Evolutionary conservation across 2,329 filamentous ascomycete species (phyloP).

Genomic region (Aspergillus neoniger): DNA sequence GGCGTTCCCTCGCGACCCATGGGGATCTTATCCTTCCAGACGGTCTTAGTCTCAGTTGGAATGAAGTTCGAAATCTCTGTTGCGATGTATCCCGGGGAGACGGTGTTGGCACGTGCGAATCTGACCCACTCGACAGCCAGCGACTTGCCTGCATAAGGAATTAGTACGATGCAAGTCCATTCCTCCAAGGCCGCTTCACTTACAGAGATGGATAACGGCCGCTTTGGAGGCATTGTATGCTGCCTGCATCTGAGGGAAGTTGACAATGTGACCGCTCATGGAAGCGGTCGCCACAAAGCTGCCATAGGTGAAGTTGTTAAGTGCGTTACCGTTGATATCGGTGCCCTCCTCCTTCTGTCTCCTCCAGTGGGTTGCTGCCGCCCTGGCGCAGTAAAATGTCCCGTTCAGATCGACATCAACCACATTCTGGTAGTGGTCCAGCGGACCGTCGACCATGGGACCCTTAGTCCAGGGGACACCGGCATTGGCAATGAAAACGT

Average conservation of each 20-base stretch:
- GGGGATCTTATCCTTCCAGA: constrained; percentile 77
- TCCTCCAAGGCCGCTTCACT: constrained; percentile 15
- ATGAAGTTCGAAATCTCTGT: constrained; percentile 72
- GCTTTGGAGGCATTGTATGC: constrained; percentile 75
- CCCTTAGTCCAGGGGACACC: constrained; percentile 74
- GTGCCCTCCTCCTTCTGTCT: constrained; percentile 69
- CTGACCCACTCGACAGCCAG: constrained; percentile 76
- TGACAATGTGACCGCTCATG: constrained; percentile 77
- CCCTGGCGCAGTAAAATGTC: constrained; percentile 74
- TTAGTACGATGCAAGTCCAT: constrained; percentile 42
- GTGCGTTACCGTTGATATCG: constrained; percentile 61
- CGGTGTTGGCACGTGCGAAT: constrained; percentile 70
- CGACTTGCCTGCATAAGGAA: constrained; percentile 56
- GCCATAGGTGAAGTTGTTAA: constrained; percentile 63
- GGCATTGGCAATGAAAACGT: constrained; percentile 78
- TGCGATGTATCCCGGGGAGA: constrained; percentile 74
- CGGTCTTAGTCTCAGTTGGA: constrained; percentile 64
- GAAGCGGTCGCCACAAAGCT: constrained; percentile 77
- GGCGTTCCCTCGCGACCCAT: constrained; percentile 74
- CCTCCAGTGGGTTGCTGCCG: constrained; percentile 69
- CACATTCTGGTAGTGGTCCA: constrained; percentile 67
- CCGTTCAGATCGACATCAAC: constrained; percentile 73
- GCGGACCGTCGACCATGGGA: constrained; percentile 64
- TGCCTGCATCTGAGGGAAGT: constrained; percentile 73
- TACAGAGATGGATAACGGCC: constrained; percentile 55